Conservation (phyloP, 2,329 filamentous ascomycete genomes). For the Colletotrichum noveboracense region DNA sequence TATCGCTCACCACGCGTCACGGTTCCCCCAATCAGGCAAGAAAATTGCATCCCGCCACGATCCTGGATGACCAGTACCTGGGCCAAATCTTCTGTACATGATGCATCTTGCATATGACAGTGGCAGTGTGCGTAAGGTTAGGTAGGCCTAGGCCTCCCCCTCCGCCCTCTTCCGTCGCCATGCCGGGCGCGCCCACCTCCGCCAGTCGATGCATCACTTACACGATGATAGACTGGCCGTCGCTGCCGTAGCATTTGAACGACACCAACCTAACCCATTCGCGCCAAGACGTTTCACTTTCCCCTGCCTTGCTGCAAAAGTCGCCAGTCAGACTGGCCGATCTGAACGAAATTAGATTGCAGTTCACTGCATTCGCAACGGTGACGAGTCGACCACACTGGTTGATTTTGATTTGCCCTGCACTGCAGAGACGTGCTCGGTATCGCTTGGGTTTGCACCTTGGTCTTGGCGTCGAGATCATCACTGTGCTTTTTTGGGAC, state of each 20-base stretch:
- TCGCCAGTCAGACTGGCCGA: not conserved
- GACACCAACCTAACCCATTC: not conserved
- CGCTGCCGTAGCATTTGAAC: not conserved
- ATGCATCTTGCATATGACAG: not conserved
- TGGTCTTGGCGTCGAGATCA: not conserved
- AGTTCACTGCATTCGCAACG: not conserved
- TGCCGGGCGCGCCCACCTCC: not conserved
- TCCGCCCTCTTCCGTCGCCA: not conserved
- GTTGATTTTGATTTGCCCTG: not conserved
- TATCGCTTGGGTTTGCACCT: not conserved
- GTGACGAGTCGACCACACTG: not conserved
- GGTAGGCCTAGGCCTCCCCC: not conserved
- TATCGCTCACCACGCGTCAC: conserved; percentile 3
- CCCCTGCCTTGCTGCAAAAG: not conserved
- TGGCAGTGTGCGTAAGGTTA: not conserved
- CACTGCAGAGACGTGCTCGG: not conserved
- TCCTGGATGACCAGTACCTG: not conserved
- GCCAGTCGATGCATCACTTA: not conserved
- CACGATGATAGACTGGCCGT: not conserved
- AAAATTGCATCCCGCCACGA: not conserved
- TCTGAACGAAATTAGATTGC: not conserved
- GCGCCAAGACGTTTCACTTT: not conserved
- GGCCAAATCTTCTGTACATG: not conserved
- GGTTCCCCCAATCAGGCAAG: not conserved
- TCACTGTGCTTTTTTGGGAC: not conserved